phyloP scores from a whole-genome alignment of 331 rosid genomes.

The Spiraea crenata region DNA sequence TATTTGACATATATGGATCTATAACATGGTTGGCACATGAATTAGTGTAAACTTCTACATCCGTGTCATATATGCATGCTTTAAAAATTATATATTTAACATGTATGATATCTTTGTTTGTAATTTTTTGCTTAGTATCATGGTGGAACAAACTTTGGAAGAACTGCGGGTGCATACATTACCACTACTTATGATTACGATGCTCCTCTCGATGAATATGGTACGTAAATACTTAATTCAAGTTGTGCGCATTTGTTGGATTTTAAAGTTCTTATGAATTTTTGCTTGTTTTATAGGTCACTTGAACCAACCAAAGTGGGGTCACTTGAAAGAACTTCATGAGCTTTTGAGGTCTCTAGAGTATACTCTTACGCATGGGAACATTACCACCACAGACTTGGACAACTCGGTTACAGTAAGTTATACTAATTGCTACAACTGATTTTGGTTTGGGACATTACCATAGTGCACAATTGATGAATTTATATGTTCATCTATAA shows the following conservation, averaged over 20 bases:
- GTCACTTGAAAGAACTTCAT: conserved; percentile 56
- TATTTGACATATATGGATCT: too few species aligned
- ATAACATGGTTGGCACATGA: neutral
- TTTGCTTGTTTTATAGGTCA: conserved; percentile 23
- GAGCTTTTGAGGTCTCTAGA: conserved; percentile 41
- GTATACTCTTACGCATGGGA: conserved; percentile 32
- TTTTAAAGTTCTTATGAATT: neutral
- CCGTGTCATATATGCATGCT: neutral
- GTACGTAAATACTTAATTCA: conserved; percentile 13
- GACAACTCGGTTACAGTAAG: conserved; percentile 42
- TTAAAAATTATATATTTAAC: neutral
- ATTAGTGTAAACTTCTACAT: neutral
- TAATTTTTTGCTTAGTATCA: conserved; percentile 34
- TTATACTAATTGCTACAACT: neutral
- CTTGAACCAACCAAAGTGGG: conserved; percentile 57
- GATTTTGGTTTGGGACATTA: too few species aligned
- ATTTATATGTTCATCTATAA: too few species aligned
- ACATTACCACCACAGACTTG: conserved; percentile 29
- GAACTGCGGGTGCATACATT: conserved; percentile 55
- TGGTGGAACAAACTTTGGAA: conserved; percentile 57
- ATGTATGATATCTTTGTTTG: neutral
- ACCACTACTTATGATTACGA: conserved; percentile 51
- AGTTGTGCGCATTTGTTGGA: neutral
- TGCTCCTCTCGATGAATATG: conserved; percentile 62
- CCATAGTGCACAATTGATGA: too few species aligned